Evolutionary conservation across 2,329 filamentous ascomycete genomes (phyloP), one percentile per base, ranked within the genome.

Genomic region (Fusarium continuum): DNA sequence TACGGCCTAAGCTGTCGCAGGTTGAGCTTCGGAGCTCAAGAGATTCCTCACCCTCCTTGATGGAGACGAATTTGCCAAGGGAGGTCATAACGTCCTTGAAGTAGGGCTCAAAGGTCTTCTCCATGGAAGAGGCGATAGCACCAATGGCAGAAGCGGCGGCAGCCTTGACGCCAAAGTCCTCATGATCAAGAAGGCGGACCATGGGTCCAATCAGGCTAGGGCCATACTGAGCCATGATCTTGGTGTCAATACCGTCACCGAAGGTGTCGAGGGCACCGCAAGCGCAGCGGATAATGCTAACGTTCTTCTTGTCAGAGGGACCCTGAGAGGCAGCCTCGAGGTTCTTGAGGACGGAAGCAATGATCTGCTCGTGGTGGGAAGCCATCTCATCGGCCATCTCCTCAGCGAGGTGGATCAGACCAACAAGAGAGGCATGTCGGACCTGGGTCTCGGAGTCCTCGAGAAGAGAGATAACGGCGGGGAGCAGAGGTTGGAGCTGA

Each of bases 181-280:
- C 87, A 75, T 96, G 91, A 66, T 87, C 83, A 73, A 98, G 89
- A 25, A 98, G 88, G 67, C 87, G 87, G 74, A 92, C 92, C 75
- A 98, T 89, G 59, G 94, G 89, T 45, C 90, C 89, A 46, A 97
- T 89, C 61, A 99, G 84, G 75, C 92, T 91, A 25, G 87, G 84
- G 34, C 94, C 90, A 74, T 97, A 97, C 69, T 86, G 86, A 61
- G 88, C 86, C 77, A 96, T 92, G 70, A 94, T 88, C 71, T 78
- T 75, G 70, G 76, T 86, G 58, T 95, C 92, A 39, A 96, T 92
- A 72, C 96, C 92, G 20, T 96, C 92, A 20, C 96, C 92, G 58
- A 98, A 86, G 31, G 94, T 91, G 75, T 98, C 95, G 49, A 98
- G 88, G 19, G 94, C 93, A 74, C 91, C 91, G 76, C 94, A 96